These are phyloP conservation scores for Aspergillus oerlinghausenensis DNA, from an alignment of 2,329 filamentous ascomycete genomes.

Conservation along the genomic window DNA sequence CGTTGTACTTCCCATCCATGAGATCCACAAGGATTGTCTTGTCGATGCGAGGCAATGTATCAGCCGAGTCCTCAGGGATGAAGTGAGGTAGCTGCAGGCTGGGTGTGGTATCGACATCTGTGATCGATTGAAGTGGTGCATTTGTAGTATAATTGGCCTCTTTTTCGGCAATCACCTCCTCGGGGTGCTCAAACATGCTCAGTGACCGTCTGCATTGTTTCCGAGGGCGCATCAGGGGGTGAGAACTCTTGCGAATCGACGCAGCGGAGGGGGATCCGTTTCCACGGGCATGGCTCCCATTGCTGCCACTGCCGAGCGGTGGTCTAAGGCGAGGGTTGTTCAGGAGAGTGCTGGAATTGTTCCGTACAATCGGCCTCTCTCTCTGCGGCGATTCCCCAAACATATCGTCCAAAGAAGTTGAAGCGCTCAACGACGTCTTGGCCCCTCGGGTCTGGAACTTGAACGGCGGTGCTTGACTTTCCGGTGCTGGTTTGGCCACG, in stretches of 20 bases:
- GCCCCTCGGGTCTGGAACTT: slow-evolving; percentile 62
- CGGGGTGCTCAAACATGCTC: slow-evolving; percentile 96
- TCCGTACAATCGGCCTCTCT: slow-evolving; percentile 59
- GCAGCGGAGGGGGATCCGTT: slow-evolving; percentile 70
- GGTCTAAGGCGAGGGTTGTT: slow-evolving; percentile 61
- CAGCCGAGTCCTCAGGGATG: slow-evolving; percentile 70
- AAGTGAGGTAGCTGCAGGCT: slow-evolving; percentile 79
- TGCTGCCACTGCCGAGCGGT: slow-evolving; percentile 57
- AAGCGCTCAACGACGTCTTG: slow-evolving; percentile 52
- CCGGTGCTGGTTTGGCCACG: slow-evolving; percentile 56
- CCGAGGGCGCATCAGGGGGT: slow-evolving; percentile 68
- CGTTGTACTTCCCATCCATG: slow-evolving; percentile 76
- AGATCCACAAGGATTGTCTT: slow-evolving; percentile 79
- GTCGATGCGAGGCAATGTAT: slow-evolving; percentile 83
- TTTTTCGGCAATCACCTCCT: slow-evolving; percentile 79
- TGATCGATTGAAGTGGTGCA: slow-evolving; percentile 65
- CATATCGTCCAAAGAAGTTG: slow-evolving; percentile 71
- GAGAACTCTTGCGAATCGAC: slow-evolving; percentile 68
- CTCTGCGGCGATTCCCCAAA: slow-evolving; percentile 76
- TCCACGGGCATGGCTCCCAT: slow-evolving; percentile 53
- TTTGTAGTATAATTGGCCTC: slow-evolving; percentile 54
- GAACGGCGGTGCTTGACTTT: slow-evolving; percentile 67
- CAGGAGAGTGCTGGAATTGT: slow-evolving; percentile 54
- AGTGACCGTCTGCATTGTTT: slow-evolving; percentile 88
- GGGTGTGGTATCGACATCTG: slow-evolving; percentile 75